Evolutionary conservation across 2,329 filamentous ascomycete genomes (phyloP), one percentile per base, ranked within the genome.

Genomic region (Colletotrichum trifolii): DNA sequence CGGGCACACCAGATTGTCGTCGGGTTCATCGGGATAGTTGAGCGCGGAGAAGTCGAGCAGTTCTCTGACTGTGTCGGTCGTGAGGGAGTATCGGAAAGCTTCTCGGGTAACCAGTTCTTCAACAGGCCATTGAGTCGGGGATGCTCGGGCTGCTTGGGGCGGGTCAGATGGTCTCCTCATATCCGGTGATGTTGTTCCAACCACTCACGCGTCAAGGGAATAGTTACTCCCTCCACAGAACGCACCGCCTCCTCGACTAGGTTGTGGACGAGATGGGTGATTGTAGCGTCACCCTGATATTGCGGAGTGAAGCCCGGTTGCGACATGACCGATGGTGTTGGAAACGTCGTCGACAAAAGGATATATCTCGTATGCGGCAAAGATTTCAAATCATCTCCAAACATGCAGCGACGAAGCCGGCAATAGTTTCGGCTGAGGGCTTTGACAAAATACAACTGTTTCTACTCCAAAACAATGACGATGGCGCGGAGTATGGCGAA

Each of bases 1-100:
- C 4, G 84, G 83, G 54, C 81, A 83, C 60, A 86, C 76, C 11
- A 85, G 74, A 52, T 83, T 84, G 60, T 81, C 75, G 69, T 86
- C 83, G 40, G 76, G 71, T 15, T 78, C 80, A 47, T 71, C 69
- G 60, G 79, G 76, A 69, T 84, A 84, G 10, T 76, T 77, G 66
- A 85, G 74, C 4, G 77, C 75, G 66, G 80, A 78, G 71, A 84
- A 73, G 71, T 85, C 82, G 64, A 84, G 61, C 9, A 67, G 42
- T 13, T 66, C 55, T 15, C 52, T 60, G 60, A 66, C 63, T 5
- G 34, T 47, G 42, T 54, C 54, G 36, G 63, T 40, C 4, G 34
- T 66, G 15, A 66, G 17, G 15, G 63, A 56, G 15, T 63, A 36
- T 25, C 63, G 63, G 6, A 57, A 42, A 12, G 63, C 63, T 52